Conservation (phyloP, 2,329 filamentous ascomycete genomes). For the Ceratocystis lukuohia region DNA sequence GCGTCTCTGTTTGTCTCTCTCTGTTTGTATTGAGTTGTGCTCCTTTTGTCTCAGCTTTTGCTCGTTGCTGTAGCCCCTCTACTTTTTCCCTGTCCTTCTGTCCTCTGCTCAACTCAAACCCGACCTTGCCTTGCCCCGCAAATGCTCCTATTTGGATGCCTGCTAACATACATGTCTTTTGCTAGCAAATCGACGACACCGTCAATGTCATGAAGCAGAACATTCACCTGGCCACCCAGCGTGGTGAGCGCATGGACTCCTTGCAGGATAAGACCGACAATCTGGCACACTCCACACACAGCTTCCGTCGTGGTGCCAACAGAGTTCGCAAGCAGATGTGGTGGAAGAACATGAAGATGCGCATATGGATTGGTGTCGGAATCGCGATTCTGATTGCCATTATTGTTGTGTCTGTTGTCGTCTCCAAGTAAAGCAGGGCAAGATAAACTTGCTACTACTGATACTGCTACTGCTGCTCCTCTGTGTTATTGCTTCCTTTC, state of each 20-base stretch:
- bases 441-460: neutral
- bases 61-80: neutral
- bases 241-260: constrained; percentile 75
- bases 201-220: constrained; percentile 94
- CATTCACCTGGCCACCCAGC: constrained; percentile 90
- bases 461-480: neutral
- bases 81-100: neutral
- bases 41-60: neutral
- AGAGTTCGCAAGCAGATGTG: constrained; percentile 96
- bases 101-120: neutral
- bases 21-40: neutral
- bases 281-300: constrained; percentile 80
- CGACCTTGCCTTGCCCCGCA: neutral
- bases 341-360: constrained; percentile 99
- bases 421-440: neutral
- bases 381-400: constrained; percentile 84
- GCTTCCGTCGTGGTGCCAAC: constrained; percentile 93
- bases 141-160: neutral
- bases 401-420: constrained; percentile 74
- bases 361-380: constrained; percentile 84
- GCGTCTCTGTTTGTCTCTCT: neutral
- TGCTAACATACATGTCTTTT: constrained; percentile 20
- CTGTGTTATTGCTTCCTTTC: neutral
- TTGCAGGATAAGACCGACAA: constrained; percentile 93
- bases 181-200: constrained; percentile 91